Evolutionary conservation across 371 early-diverging fungal genomes (phyloP).

Genomic region (Syncephalastrum racemosum): DNA sequence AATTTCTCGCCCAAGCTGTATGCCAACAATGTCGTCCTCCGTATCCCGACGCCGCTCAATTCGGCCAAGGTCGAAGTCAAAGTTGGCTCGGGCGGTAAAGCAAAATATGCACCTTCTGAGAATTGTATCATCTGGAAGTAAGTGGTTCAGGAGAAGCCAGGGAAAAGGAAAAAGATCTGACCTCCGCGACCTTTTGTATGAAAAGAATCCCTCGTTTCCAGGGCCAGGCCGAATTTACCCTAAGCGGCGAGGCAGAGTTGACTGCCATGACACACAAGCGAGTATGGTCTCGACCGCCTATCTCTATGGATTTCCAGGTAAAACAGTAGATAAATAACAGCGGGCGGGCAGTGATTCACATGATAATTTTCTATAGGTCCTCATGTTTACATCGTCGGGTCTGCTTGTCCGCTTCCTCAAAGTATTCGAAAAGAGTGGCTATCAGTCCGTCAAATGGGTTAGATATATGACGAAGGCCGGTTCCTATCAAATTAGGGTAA

Average conservation of each 20-base stretch:
- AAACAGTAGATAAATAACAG: not conserved
- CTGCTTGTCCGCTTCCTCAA: slow-evolving; percentile 87
- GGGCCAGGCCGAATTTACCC: slow-evolving; percentile 75
- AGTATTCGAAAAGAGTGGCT: slow-evolving; percentile 89
- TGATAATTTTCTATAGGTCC: slow-evolving; percentile 15
- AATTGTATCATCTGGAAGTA: slow-evolving; percentile 91
- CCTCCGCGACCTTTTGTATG: not conserved
- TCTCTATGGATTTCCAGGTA: slow-evolving; percentile 88
- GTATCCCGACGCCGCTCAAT: slow-evolving; percentile 84
- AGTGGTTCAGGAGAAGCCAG: slow-evolving; percentile 16
- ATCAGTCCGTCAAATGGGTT: slow-evolving; percentile 92
- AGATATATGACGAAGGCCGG: slow-evolving; percentile 92
- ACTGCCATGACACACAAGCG: slow-evolving; percentile 76
- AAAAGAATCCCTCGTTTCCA: slow-evolving; percentile 80
- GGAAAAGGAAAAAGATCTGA: not conserved
- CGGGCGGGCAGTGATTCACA: not conserved
- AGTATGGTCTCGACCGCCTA: slow-evolving; percentile 89
- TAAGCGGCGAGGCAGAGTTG: slow-evolving; percentile 74
- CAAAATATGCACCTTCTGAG: slow-evolving; percentile 84
- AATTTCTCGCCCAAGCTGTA: slow-evolving; percentile 76
- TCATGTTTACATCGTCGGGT: slow-evolving; percentile 90
- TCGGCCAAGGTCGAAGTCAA: slow-evolving; percentile 71
- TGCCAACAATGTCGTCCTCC: slow-evolving; percentile 80
- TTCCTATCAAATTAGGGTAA: slow-evolving; percentile 83
- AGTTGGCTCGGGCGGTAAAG: slow-evolving; percentile 75